Base-by-base conservation (phyloP, 305 asterid species). In the Rubia occidens region DNA sequence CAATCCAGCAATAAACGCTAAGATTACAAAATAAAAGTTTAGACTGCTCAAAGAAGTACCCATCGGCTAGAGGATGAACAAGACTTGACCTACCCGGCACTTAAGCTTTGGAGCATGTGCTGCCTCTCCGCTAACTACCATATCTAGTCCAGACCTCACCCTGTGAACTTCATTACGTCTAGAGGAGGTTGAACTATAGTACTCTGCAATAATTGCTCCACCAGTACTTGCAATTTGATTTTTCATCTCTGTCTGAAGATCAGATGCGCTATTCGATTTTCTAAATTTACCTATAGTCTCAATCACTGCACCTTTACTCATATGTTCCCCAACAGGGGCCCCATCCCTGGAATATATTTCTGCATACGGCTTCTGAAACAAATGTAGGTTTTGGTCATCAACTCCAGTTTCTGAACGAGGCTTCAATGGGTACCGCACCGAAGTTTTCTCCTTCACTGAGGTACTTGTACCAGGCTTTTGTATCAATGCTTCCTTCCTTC, bases 181-280 rank as follows among this genome's bases (percentile, higher is more conserved):
- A 72, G 77, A 79, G 72, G 70, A 68, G 60, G 86, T 87, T 56
- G 91, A 82, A 76, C 84, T 76, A 69, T 90, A 86, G 84, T 83
- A 94, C 75, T 94, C 99, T 66, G 89, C 77, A 77, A 89, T 89
- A 79, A 89, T 81, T 39, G 87, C 82, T 56, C 84, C 78, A 76
- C 77, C 82, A 71, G 82, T 78, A 63, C 80, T 74, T 45, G 64
- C 72, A 77, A 82, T 71, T 70, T 79, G 75, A 77, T 75, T 84
- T 73, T 82, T 87, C 81, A 70, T 55, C 72, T 80, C 78, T 67
- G 76, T 59, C 63, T 76, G 87, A 79, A 90, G 79, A 85, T 85
- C 94, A 55, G 99, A 91, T 55, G 96, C 82, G 84, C 99, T 94
- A 80, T 83, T 94, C 71, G 97, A 94, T 85, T 87, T 91, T 82